Conservation (phyloP, 2,329 filamentous ascomycete species). For the Ophiostoma populinum region DNA sequence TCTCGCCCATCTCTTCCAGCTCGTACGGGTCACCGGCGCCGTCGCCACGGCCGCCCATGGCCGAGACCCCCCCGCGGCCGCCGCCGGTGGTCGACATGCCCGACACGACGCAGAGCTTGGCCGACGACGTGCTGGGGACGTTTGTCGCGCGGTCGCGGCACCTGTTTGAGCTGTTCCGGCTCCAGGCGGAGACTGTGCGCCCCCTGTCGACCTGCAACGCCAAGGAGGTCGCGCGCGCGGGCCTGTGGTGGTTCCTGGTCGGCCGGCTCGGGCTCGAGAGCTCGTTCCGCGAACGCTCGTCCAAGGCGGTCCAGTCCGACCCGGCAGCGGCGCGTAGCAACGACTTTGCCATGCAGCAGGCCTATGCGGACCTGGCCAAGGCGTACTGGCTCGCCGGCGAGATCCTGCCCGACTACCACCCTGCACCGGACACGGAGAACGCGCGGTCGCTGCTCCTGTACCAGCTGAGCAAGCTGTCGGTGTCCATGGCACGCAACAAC, state of each 20-base stretch:
- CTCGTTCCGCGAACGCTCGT: constrained; percentile 48
- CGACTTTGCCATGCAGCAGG: constrained; percentile 48
- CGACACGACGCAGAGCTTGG: constrained; percentile 23
- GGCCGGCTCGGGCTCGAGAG: constrained; percentile 61
- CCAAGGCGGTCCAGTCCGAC: constrained; percentile 34
- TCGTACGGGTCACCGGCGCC: constrained; percentile 3
- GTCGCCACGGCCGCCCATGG: constrained; percentile 15
- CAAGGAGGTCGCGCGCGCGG: constrained; percentile 52
- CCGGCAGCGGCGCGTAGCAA: constrained; percentile 22
- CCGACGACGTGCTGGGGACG: constrained; percentile 47
- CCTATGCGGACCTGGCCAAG: constrained; percentile 74
- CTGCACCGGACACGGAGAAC: constrained; percentile 31
- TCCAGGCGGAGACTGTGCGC: constrained; percentile 59
- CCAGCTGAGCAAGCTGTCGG: constrained; percentile 54
- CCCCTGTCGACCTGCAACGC: constrained; percentile 46
- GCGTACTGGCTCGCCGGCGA: constrained; percentile 61
- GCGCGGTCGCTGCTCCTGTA: constrained; percentile 40
- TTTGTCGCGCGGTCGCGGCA: constrained; percentile 58
- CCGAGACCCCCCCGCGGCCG: too few species aligned
- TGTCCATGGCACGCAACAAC: constrained; percentile 72
- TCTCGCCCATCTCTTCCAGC: background rate
- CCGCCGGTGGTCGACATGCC: constrained; percentile 14
- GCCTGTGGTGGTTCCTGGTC: constrained; percentile 79
- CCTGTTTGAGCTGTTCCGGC: constrained; percentile 56
- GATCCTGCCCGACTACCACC: constrained; percentile 30